Conservation (phyloP, 768 basidiomycete genomes). For the Cyclocybe cylindracea region DNA sequence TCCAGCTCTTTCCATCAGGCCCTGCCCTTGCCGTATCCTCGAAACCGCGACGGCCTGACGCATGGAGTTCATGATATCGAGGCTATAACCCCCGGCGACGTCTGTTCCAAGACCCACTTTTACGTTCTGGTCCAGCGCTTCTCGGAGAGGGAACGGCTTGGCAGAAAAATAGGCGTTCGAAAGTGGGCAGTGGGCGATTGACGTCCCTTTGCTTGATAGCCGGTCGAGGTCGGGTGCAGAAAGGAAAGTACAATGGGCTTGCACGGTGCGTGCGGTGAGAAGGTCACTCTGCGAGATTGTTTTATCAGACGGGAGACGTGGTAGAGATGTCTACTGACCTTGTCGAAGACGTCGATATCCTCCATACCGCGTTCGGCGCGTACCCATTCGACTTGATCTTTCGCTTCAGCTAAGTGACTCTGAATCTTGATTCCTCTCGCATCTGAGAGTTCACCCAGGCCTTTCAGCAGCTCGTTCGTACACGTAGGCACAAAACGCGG, state of each 20-base stretch:
- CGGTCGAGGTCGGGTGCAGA: constrained; percentile 47
- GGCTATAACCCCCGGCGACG: constrained; percentile 82
- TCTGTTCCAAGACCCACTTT: constrained; percentile 84
- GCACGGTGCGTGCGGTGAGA: constrained; percentile 65
- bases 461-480: constrained; percentile 65
- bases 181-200: constrained; percentile 86
- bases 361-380: constrained; percentile 54
- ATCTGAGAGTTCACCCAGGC: constrained; percentile 57
- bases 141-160: constrained; percentile 65
- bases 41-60: constrained; percentile 74
- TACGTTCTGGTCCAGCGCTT: constrained; percentile 65
- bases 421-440: constrained; percentile 58
- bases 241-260: constrained; percentile 91
- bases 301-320: background rate
- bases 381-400: constrained; percentile 78
- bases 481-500: constrained; percentile 92
- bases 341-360: constrained; percentile 77
- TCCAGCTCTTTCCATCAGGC: background rate
- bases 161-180: constrained; percentile 89
- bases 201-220: constrained; percentile 50
- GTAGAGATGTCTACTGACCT: constrained; percentile 39
- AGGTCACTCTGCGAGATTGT: constrained; percentile 49
- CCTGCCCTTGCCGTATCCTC: constrained; percentile 61
- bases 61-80: constrained; percentile 81
- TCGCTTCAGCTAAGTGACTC: constrained; percentile 82